These are phyloP conservation scores for Lasiosphaeria miniovina DNA, from an alignment of 495 filamentous ascomycete genomes.

Conservation along the genomic window DNA sequence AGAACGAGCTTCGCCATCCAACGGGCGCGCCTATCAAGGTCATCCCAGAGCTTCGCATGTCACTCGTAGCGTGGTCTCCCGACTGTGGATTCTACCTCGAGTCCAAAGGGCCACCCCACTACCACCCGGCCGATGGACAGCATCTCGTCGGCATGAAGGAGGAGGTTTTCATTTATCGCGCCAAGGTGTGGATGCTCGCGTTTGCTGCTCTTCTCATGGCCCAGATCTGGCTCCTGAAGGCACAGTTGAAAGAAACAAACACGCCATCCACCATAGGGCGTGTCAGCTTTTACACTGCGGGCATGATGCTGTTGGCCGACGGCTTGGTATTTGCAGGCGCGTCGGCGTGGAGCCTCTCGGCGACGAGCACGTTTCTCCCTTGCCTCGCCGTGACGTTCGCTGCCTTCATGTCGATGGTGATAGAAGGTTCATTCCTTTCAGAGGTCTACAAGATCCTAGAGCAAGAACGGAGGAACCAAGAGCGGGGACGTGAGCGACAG, in stretches of 20 bases:
- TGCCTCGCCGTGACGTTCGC: slow-evolving; percentile 73
- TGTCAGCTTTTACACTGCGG: slow-evolving; percentile 84
- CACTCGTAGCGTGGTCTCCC: slow-evolving; percentile 83
- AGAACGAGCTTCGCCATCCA: slow-evolving; percentile 81
- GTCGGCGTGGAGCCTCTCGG: slow-evolving; percentile 60
- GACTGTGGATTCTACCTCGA: slow-evolving; percentile 92
- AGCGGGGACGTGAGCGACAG: slow-evolving; percentile 46
- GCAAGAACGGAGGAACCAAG: slow-evolving; percentile 66
- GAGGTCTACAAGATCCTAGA: slow-evolving; percentile 87
- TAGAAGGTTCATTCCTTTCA: slow-evolving; percentile 79
- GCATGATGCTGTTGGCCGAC: slow-evolving; percentile 84
- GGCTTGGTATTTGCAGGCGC: slow-evolving; percentile 61
- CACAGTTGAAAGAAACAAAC: slow-evolving; percentile 85
- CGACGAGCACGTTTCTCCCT: slow-evolving; percentile 63
- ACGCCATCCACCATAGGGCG: slow-evolving; percentile 93
- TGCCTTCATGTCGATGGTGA: slow-evolving; percentile 57
- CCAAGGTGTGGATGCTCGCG: slow-evolving; percentile 63
- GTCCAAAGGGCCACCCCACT: slow-evolving; percentile 76
- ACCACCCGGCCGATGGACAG: slow-evolving; percentile 56
- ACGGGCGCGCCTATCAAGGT: slow-evolving; percentile 70
- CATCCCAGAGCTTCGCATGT: slow-evolving; percentile 72
- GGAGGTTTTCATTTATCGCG: slow-evolving; percentile 66
- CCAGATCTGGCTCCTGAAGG: slow-evolving; percentile 72
- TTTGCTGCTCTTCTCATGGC: slow-evolving; percentile 61
- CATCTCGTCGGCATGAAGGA: slow-evolving; percentile 77